Evolutionary conservation across 345 rosid species (phyloP), one percentile per base, ranked within the genome.

Genomic region (Geranium rotundifolium): DNA sequence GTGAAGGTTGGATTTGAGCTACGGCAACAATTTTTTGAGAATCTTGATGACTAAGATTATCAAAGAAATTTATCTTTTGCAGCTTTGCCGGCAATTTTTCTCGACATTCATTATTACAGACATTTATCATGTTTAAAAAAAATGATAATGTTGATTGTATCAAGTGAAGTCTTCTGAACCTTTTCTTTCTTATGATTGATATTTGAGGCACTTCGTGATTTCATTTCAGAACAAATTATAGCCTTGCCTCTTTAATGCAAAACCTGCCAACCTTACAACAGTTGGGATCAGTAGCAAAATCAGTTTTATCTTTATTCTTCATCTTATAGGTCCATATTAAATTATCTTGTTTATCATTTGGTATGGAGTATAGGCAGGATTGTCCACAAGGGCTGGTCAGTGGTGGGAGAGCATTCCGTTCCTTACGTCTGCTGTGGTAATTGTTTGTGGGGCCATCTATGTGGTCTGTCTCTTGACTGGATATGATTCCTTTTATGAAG

Each of bases 371-470:
- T 81, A 92, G 98, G 95, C 93, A 12, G 87, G 96, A n/a, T 54
- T 92, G 61, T 85, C 81, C 50, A 87, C 97, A 31, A 75, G 95
- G 70, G 69, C 68, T 55, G 73, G 81, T 54, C 96, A 93, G 63
- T 93, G 91, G 96, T 90, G 99, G 97, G 91, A 88, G 54, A 75
- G 84, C 55, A 83, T 93, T 67, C 97, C 99, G 0, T 90, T 93
- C 71, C 81, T 88, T 61, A 86, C 96, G 7, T 90, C 97, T 6
- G 79, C 86, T 0, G 76, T 90, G 61, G 90, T 88, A 67, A 75
- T 88, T 54, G 80, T 81, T 62, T 88, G 96, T 67, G 87, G 90
- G 18, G 50, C 62, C 57, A 82, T 90, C 61, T 90, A 90, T 83
- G 62, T 86, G 65, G 75, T 82, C 27, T 88, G 97, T 69, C 89